A percentile compares a stretch with the other conserved stretches of the same genome.
phyloP scores from a whole-genome alignment of 2,329 filamentous ascomycete genomes.

The Neoscytalidium dimidiatum region DNA sequence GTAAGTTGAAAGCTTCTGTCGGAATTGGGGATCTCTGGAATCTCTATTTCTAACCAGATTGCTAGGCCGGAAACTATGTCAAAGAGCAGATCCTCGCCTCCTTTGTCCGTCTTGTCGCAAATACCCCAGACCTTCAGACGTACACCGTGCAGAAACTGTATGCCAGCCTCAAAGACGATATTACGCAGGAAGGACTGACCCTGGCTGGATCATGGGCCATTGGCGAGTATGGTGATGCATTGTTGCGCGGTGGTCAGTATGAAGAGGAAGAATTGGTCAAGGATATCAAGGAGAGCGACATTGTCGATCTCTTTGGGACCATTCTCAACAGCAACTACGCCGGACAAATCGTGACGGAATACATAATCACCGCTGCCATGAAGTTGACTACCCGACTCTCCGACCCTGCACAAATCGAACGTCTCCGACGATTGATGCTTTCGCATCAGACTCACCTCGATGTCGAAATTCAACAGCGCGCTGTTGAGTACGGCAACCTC shows the following conservation, averaged over 20 bases:
- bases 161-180: constrained; percentile 86
- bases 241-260: constrained; percentile 87
- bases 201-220: constrained; percentile 96
- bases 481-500: constrained; percentile 94
- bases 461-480: constrained; percentile 93
- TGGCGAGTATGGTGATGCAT: constrained; percentile 89
- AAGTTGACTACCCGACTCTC: constrained; percentile 89
- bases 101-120: constrained; percentile 93
- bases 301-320: constrained; percentile 88
- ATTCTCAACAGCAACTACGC: constrained; percentile 95
- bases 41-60: constrained; percentile 21
- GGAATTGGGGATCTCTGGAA: background rate
- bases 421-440: constrained; percentile 76
- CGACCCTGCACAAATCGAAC: constrained; percentile 82
- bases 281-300: constrained; percentile 81
- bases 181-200: constrained; percentile 94
- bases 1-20: constrained; percentile 27
- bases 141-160: constrained; percentile 97
- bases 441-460: constrained; percentile 83
- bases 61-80: constrained; percentile 83
- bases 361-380: constrained; percentile 92
- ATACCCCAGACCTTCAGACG: constrained; percentile 89
- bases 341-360: constrained; percentile 87
- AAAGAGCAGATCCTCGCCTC: constrained; percentile 98
- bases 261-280: constrained; percentile 89